Evolutionary conservation across 148 eudicot genomes (phyloP), one percentile per base, ranked within the genome.

Genomic region (Cornus florida): DNA sequence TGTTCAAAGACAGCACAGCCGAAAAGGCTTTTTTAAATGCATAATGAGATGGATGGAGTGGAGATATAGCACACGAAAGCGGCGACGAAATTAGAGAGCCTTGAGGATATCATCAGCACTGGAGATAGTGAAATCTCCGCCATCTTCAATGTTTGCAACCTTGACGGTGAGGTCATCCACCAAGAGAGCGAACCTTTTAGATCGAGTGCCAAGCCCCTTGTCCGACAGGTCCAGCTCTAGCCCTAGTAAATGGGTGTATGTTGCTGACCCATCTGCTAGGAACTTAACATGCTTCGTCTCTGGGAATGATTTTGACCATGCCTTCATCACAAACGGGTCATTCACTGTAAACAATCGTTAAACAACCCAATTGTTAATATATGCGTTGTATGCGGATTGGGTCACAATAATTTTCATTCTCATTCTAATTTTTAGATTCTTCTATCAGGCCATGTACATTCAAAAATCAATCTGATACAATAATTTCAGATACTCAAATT

Each of bases 231-330:
- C 74, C 20, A 71, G 74, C 74, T 19, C 59, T 46, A 71, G 74
- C 2, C 74, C 74, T 3, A 71, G 74, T 23, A 50, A 50, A 70
- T 41, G 50, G 50, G 73, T 70, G 73, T 70, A 70, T 31, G 19
- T 32, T 33, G 73, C 73, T 32, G 73, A 70, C 20, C 74, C 74
- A 71, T 71, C 74, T 9, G 57, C 57, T 10, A 71, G 59, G 23
- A 71, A 41, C 56, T 71, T 41, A 0, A 41, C 74, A 43, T 38
- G 19, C 74, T 71, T 71, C 43, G 74, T 33, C 38, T 71, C 57
- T 5, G 59, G 22, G 12, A 33, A 43, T 4, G 23, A 17, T 16
- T 71, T 39, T 16, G 16, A 1, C 74, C 22, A 71, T 5, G 14
- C 22, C 23, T 38, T 41, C 74, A 43, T 17, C 48, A 43, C 48